Evolutionary conservation across 1,284 basidiomycete species (phyloP).

Genomic region (Athelia psychrophila): DNA sequence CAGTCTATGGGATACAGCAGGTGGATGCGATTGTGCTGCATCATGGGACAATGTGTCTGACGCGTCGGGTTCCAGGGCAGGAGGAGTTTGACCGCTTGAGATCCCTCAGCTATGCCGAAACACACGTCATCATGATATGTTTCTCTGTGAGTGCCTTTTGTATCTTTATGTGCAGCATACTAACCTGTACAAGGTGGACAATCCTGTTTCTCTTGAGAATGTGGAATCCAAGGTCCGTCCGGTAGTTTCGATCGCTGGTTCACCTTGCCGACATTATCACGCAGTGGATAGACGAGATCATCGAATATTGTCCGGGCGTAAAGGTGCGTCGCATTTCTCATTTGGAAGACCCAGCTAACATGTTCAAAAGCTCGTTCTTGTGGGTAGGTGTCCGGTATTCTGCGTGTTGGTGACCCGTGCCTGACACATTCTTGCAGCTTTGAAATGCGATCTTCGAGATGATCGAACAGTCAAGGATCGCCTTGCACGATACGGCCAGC

Average conservation of each 20-base stretch:
- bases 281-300: conserved; percentile 86
- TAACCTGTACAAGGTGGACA: conserved; percentile 68
- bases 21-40: conserved; percentile 41
- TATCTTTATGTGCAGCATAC: not conserved
- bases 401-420: conserved; percentile 5
- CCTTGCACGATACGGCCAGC: conserved; percentile 62
- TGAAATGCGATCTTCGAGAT: conserved; percentile 93
- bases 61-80: conserved; percentile 57
- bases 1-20: conserved; percentile 96
- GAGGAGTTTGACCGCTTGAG: conserved; percentile 95
- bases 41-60: conserved; percentile 1
- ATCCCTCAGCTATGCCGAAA: conserved; percentile 91
- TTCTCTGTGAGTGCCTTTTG: conserved; percentile 67
- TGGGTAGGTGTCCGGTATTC: conserved; percentile 56
- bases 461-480: conserved; percentile 67
- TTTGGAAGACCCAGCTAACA: conserved; percentile 5
- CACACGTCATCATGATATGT: conserved; percentile 92
- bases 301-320: conserved; percentile 91
- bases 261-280: conserved; percentile 3
- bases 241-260: not conserved
- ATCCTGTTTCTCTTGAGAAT: conserved; percentile 89
- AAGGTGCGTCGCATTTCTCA: conserved; percentile 57
- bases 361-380: conserved; percentile 69
- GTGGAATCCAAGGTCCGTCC: conserved; percentile 81
- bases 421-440: conserved; percentile 46